Percentiles rank a stretch among this genome's conserved stretches.
Conservation (phyloP, 179 eudicot genomes). For the Sideroxylon spinosum region DNA sequence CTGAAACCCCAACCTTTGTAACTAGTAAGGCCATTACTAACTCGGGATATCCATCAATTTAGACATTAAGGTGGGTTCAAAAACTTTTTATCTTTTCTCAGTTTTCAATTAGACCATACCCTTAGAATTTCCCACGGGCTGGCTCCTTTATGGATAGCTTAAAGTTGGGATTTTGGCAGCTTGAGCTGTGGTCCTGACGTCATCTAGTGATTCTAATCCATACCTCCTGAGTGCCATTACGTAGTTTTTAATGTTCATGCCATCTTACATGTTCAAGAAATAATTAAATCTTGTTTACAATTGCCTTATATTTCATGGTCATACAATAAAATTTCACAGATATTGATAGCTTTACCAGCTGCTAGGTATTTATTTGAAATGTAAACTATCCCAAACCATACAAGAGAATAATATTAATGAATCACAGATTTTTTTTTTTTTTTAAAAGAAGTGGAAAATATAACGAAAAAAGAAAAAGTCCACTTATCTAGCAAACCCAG, state of each 20-base stretch:
- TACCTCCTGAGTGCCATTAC: not conserved
- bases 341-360: not conserved
- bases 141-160: not conserved
- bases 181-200: not conserved
- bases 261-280: not conserved
- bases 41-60: too few species aligned
- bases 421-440: not conserved
- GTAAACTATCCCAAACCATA: conserved; percentile 1
- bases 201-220: not conserved
- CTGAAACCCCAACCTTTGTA: too few species aligned
- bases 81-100: not conserved
- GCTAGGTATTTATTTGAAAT: not conserved
- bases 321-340: not conserved
- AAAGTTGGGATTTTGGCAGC: not conserved
- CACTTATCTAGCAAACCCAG: not conserved
- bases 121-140: not conserved
- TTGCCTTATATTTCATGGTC: not conserved
- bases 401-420: not conserved
- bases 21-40: too few species aligned
- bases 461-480: not conserved
- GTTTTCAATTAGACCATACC: not conserved
- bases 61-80: too few species aligned
- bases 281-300: not conserved
- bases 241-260: not conserved
- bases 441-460: not conserved